Conservation (phyloP, 2,329 filamentous ascomycete species). For the Cladorrhinum sp. region DNA sequence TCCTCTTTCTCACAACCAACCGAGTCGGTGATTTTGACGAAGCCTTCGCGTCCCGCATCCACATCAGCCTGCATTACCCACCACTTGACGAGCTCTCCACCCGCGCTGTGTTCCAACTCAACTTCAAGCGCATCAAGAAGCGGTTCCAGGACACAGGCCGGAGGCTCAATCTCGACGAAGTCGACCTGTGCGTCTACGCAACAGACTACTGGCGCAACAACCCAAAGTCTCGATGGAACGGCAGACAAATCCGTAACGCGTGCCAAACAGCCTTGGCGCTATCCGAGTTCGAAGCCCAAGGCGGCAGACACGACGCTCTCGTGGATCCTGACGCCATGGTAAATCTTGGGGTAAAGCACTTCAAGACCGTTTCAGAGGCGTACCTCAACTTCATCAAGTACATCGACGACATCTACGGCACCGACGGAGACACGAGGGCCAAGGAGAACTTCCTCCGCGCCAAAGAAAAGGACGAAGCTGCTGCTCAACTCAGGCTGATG, state of each 20-base stretch:
- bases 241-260: slow-evolving; percentile 5
- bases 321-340: neutral
- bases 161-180: slow-evolving; percentile 23
- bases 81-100: slow-evolving; percentile 25
- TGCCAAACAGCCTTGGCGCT: slow-evolving; percentile 3
- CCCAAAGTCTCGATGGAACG: neutral
- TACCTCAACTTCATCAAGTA: neutral
- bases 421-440: neutral
- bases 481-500: too few relatives aligned
- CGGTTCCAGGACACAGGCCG: slow-evolving; percentile 19
- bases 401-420: neutral
- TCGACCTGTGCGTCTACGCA: slow-evolving; percentile 25
- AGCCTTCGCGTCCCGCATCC: slow-evolving; percentile 27
- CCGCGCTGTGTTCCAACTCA: slow-evolving; percentile 31
- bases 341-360: neutral
- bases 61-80: slow-evolving; percentile 20
- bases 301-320: neutral
- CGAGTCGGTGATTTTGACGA: slow-evolving; percentile 37
- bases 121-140: slow-evolving; percentile 27
- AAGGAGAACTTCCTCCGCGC: neutral
- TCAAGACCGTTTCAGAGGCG: neutral
- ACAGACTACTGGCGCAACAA: slow-evolving; percentile 16
- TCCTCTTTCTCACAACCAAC: slow-evolving; percentile 29
- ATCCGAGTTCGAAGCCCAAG: slow-evolving; percentile 8
- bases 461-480: neutral